A percentile compares a stretch with the other conserved stretches of the same genome.
phyloP scores from a whole-genome alignment of 768 basidiomycete genomes.

The Cytidiella melzeri region DNA sequence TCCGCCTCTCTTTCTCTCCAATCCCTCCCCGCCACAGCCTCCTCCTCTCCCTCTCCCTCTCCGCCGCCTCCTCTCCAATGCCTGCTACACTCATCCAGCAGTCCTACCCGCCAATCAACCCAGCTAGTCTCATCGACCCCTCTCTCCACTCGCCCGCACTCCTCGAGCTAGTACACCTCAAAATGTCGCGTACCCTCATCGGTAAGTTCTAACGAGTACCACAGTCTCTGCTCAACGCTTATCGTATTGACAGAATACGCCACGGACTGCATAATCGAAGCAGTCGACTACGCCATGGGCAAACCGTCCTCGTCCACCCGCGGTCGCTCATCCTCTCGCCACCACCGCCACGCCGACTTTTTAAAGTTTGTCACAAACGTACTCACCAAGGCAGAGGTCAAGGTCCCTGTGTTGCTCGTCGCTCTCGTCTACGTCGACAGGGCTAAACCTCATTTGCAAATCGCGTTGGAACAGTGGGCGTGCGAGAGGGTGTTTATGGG shows the following conservation, averaged over 20 bases:
- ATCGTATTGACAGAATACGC: constrained; percentile 48
- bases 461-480: constrained; percentile 80
- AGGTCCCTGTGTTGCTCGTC: constrained; percentile 60
- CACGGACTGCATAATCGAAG: constrained; percentile 62
- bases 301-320: constrained; percentile 45
- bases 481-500: constrained; percentile 88
- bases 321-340: constrained; percentile 6
- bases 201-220: constrained; percentile 38
- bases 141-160: constrained; percentile 58
- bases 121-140: constrained; percentile 55
- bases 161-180: constrained; percentile 61
- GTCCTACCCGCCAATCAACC: constrained; percentile 33
- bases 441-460: constrained; percentile 73
- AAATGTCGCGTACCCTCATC: constrained; percentile 54
- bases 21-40: too few relatives aligned
- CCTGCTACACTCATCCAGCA: too few relatives aligned
- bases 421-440: constrained; percentile 73
- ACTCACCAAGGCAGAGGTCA: constrained; percentile 67
- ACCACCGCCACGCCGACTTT: constrained; percentile 48
- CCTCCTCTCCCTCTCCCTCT: constrained; percentile 8
- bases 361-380: constrained; percentile 61
- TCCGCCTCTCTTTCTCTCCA: too few relatives aligned
- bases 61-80: too few relatives aligned
- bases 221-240: background rate
- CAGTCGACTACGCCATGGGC: constrained; percentile 74